Base-by-base conservation (phyloP, 1,139 yeast species). In the Pneumocystis jirovecii region DNA sequence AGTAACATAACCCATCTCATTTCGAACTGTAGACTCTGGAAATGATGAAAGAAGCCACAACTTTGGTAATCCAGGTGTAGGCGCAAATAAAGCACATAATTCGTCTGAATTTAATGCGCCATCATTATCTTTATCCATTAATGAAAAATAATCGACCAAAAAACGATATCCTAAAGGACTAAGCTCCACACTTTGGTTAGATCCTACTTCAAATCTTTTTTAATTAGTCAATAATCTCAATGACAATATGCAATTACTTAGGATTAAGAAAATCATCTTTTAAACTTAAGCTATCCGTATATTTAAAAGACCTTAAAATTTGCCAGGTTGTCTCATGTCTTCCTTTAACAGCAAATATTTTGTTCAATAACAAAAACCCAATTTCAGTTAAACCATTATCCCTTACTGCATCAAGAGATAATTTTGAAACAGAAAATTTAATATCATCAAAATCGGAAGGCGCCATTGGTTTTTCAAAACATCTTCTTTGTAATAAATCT, bases 241-340 rank as follows among this genome's bases (percentile, higher is more conserved):
- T 7, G 12, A 19, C 7, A 10, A 25, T 37, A 2, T 17, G 19
- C 3, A 8, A 37, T 17, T 50, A 50, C 65, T 81, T 81, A 0
- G 98, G 98, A 70, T 82, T 83, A 35, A 93, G 75, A 65, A 89
- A 85, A 67, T 83, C 83, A 70, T 89, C 96, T 70, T 84, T 85
- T 44, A 93, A 79, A 0, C 96, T 89, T 15, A 93, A 77, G 0
- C 97, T 90, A 72, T 93, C 95, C 0, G 97, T 91, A 72, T 93
- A 93, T 72, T 89, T 88, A 74, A 88, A 93, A 0, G 90, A 82
- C 65, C 98, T 76, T 40, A 93, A 74, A 29, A 93, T 89, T 0
- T 96, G 96, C 98, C 98, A 93, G 0, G 89, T 86, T 0, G 97
- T 91, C 74, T 93, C 98, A 73, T 93, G 97, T 61, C 97, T 79